These are phyloP conservation scores for Plasmodium relictum DNA, from an alignment of 169 alveolate species.

Conservation along the genomic window DNA sequence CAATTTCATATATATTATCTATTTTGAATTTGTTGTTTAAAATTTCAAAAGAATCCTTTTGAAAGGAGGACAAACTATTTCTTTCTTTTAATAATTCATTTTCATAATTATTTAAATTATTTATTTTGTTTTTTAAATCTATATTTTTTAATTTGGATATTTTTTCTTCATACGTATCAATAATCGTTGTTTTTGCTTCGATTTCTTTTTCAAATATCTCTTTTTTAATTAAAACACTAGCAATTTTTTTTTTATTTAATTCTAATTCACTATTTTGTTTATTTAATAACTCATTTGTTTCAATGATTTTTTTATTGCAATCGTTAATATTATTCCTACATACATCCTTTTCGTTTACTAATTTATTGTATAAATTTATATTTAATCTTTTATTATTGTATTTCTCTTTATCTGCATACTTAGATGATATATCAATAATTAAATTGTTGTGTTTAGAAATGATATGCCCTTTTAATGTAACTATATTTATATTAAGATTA, in stretches of 20 bases:
- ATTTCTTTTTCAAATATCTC: conserved; percentile 43
- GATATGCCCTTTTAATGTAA: conserved; percentile 49
- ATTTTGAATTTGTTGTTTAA: conserved; percentile 20
- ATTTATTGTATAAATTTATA: conserved; percentile 43
- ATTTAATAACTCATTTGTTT: conserved; percentile 31
- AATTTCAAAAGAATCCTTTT: conserved; percentile 35
- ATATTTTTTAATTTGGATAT: conserved; percentile 20
- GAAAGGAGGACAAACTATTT: conserved; percentile 32
- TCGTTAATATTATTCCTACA: conserved; percentile 22
- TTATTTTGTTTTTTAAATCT: conserved; percentile 35
- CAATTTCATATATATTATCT: conserved; percentile 36
- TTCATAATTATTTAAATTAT: conserved; percentile 16
- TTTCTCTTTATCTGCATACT: conserved; percentile 19
- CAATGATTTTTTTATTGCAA: conserved; percentile 22
- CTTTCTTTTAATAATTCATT: conserved; percentile 37
- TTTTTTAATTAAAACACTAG: conserved; percentile 29
- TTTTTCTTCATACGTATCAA: conserved; percentile 31
- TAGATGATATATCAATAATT: conserved; percentile 41
- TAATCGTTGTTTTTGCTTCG: conserved; percentile 22
- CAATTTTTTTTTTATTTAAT: conserved; percentile 42
- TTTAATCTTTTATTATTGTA: conserved; percentile 16
- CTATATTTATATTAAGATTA: conserved; percentile 36
- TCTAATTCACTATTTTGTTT: conserved; percentile 30
- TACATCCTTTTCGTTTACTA: conserved; percentile 37
- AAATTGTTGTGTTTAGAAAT: conserved; percentile 49